Base-by-base conservation (phyloP, 2,329 filamentous ascomycete species). In the Aspergillus japonicus region DNA sequence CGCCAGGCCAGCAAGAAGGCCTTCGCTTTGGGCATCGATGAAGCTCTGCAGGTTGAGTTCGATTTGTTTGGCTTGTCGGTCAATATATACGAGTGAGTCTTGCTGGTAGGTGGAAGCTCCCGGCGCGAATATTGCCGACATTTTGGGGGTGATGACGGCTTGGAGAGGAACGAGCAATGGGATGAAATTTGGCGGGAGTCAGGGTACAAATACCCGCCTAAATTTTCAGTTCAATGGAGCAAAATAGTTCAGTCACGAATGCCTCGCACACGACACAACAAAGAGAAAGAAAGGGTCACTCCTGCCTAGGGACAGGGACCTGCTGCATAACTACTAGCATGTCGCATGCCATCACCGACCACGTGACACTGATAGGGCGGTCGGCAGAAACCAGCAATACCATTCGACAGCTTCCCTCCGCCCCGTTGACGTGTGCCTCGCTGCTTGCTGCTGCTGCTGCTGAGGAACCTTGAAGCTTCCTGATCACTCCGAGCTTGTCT, bases 1-100 rank as follows among this genome's bases (percentile, higher is more conserved):
- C 12, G 74, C 72, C 3, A 84, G 70, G 3, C 81, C 82, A 50
- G 80, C 78, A 47, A 82, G 75, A 31, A 88, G 75, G 19, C 82
- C 84, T 65, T 86, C 83, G 33, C 83, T 82, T 70, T 88, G 85
- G 10, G 83, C 83, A 71, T 88, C 85, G 23, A 88, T 81, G 11
- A 87, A 74, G 58, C 78, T 77, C 69, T 88, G 85, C 10, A 88
- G 77, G 61, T 84, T 82, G 55, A 79, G 78, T 67, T 87, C 80
- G 10, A 87, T 80, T 63, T 84, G 75, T 58, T 77, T 79, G 26
- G 84, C 79, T 67, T 82, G 79, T 59, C 83, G 77, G 64, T 82
- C 79, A 59, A 85, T 71, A 29, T 78, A 77, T n/a, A 83, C 69
- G 29, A 84, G 73, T 57, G 81, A 76, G 59, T 79, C 75, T 39